phyloP scores from a whole-genome alignment of 2,329 filamentous ascomycete species.

The Colletotrichum incanum region DNA sequence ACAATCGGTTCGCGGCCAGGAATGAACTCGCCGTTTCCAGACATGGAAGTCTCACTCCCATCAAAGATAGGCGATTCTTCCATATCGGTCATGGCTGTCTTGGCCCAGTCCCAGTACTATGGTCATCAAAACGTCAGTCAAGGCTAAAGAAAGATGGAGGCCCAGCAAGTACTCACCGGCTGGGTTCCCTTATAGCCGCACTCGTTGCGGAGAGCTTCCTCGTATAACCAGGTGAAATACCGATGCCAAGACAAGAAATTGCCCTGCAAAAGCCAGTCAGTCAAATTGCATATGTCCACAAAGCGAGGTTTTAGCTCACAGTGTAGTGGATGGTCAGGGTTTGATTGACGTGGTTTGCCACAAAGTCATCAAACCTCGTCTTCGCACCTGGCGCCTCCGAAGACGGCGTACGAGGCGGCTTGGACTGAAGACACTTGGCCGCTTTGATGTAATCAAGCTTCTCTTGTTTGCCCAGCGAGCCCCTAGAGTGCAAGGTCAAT shows the following conservation, averaged over 20 bases:
- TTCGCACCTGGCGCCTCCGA: constrained; percentile 58
- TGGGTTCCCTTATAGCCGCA: constrained; percentile 59
- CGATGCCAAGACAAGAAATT: constrained; percentile 53
- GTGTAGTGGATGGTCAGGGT: constrained; percentile 61
- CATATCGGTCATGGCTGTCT: constrained; percentile 51
- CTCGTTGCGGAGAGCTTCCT: constrained; percentile 45
- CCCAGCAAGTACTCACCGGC: constrained; percentile 48
- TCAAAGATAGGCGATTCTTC: constrained; percentile 64
- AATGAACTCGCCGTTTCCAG: constrained; percentile 59
- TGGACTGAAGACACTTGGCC: constrained; percentile 60
- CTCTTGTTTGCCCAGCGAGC: constrained; percentile 50
- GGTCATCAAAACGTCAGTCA: constrained; percentile 15
- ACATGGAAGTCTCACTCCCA: constrained; percentile 62
- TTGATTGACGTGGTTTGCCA: constrained; percentile 64
- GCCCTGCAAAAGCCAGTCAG: neutral
- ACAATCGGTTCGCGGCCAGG: constrained; percentile 46
- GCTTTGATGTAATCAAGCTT: constrained; percentile 61
- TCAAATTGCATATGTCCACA: constrained; percentile 8
- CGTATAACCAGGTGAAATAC: constrained; percentile 51
- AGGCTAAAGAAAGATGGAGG: neutral
- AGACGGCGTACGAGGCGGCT: constrained; percentile 54
- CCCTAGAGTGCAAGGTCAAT: constrained; percentile 36
- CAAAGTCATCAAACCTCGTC: constrained; percentile 66
- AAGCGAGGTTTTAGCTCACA: constrained; percentile 41
- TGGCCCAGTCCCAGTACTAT: constrained; percentile 50